phyloP scores from a whole-genome alignment of 2,329 filamentous ascomycete species.

The Ophiosphaerella korrae region DNA sequence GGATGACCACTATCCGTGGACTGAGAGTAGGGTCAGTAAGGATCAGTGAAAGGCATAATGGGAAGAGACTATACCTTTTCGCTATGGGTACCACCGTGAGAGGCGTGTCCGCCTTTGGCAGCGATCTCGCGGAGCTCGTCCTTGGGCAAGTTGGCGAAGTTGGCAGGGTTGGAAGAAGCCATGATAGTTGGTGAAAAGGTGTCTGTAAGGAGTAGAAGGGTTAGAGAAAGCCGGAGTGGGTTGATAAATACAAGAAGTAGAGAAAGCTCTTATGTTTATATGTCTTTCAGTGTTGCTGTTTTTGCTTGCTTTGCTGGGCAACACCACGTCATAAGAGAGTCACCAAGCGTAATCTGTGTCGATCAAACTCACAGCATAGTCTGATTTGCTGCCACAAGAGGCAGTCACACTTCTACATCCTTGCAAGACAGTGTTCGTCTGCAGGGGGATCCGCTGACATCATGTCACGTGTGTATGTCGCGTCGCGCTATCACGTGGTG shows the following conservation, averaged over 20 bases:
- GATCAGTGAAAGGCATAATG: not conserved
- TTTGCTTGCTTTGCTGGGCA: conserved; percentile 16
- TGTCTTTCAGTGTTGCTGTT: conserved; percentile 7
- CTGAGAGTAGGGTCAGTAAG: not conserved
- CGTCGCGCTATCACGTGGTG: conserved; percentile 16
- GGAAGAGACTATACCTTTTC: not conserved
- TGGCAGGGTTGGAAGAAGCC: conserved; percentile 54
- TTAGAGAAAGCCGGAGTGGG: not conserved
- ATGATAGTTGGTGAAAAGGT: conserved; percentile 23
- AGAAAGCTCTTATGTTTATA: conserved; percentile 11
- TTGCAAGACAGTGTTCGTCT: conserved; percentile 3
- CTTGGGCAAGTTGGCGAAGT: conserved; percentile 59
- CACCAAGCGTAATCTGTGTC: not conserved
- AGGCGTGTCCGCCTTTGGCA: conserved; percentile 55
- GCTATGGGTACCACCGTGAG: conserved; percentile 28
- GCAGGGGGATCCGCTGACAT: conserved; percentile 19
- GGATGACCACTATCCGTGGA: conserved; percentile 15
- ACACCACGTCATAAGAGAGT: conserved; percentile 22
- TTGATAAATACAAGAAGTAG: not conserved
- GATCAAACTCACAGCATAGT: conserved; percentile 9
- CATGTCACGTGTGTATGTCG: conserved; percentile 21
- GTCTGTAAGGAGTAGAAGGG: not conserved
- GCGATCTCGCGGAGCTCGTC: conserved; percentile 57
- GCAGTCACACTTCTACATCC: conserved; percentile 10
- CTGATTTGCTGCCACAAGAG: conserved; percentile 10